These are phyloP conservation scores for Plasmodium ovale DNA, from an alignment of 169 alveolate species.

Conservation along the genomic window DNA sequence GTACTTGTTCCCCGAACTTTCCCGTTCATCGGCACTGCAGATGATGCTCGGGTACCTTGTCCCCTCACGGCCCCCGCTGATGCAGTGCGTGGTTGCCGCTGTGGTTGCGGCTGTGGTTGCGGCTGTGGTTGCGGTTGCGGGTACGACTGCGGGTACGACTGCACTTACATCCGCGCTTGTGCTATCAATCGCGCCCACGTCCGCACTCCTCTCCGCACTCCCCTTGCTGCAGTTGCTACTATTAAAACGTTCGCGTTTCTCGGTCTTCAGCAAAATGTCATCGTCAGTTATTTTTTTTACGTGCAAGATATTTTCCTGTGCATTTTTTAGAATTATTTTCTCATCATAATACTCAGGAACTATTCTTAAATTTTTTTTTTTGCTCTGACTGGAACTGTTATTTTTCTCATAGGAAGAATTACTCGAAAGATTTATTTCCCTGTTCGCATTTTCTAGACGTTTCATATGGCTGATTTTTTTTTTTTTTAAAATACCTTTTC, in stretches of 20 bases:
- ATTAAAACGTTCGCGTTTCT: no score
- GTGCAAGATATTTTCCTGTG: conserved; percentile 4
- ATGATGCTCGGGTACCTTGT: not conserved
- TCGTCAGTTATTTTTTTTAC: conserved; percentile 6
- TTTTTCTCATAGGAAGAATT: conserved; percentile 3
- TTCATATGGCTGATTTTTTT: conserved; percentile 40
- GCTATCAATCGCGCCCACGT: not conserved
- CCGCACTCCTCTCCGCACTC: not conserved
- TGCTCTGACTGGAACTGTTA: conserved; percentile 2
- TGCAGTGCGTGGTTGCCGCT: not conserved
- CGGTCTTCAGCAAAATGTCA: no score
- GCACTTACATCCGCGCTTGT: not conserved
- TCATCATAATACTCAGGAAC: conserved; percentile 16
- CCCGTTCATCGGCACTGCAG: conserved; percentile 15
- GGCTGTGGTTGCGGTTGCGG: no score
- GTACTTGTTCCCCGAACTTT: not conserved
- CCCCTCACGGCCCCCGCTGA: no score
- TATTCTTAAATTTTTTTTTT: conserved; percentile 25
- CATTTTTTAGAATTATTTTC: not conserved
- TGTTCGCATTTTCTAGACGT: conserved; percentile 7
- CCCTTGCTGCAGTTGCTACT: no score
- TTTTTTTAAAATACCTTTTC: conserved; percentile 43
- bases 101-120: not conserved
- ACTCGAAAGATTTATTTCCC: not conserved
- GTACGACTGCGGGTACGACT: no score